Evolutionary conservation across 495 filamentous ascomycete genomes (phyloP).

Genomic region (Saxophila tyrrhenica): DNA sequence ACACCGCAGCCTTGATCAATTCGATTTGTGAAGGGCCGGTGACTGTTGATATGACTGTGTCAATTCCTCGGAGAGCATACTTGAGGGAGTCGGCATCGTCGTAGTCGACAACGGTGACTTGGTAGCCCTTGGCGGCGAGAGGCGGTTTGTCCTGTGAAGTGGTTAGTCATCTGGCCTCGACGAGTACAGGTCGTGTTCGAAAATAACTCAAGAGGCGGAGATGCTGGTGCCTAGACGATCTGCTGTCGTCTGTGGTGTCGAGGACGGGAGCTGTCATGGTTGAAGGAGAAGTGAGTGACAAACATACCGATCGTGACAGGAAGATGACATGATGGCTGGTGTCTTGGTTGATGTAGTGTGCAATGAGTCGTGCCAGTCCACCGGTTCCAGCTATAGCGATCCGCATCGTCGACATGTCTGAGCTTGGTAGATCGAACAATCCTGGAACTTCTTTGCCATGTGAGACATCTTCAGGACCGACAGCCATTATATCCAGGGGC

Average conservation of each 20-base stretch:
- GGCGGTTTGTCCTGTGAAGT: constrained; percentile 20
- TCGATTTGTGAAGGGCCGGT: constrained; percentile 52
- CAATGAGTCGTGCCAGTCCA: constrained; percentile 54
- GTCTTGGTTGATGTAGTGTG: constrained; percentile 42
- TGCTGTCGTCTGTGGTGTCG: neutral
- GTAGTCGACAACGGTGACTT: constrained; percentile 57
- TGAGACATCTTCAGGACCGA: constrained; percentile 2
- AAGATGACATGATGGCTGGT: constrained; percentile 55
- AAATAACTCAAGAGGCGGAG: too few relatives aligned
- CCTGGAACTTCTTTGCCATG: neutral
- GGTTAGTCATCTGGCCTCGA: neutral
- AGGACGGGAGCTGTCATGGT: neutral
- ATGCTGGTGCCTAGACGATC: too few relatives aligned
- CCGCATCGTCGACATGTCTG: constrained; percentile 44
- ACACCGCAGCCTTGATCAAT: constrained; percentile 59
- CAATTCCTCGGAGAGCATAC: constrained; percentile 54
- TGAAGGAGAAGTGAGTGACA: neutral
- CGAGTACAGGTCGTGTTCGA: neutral
- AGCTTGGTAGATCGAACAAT: neutral
- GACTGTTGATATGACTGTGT: constrained; percentile 66
- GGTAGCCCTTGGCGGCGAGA: constrained; percentile 37
- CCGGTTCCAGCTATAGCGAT: constrained; percentile 64
- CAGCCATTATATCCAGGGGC: constrained; percentile 7
- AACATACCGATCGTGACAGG: constrained; percentile 50
- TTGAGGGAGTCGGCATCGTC: constrained; percentile 41